Conservation (phyloP, 202 grass and related monocot species). For the Panicum hallii region DNA sequence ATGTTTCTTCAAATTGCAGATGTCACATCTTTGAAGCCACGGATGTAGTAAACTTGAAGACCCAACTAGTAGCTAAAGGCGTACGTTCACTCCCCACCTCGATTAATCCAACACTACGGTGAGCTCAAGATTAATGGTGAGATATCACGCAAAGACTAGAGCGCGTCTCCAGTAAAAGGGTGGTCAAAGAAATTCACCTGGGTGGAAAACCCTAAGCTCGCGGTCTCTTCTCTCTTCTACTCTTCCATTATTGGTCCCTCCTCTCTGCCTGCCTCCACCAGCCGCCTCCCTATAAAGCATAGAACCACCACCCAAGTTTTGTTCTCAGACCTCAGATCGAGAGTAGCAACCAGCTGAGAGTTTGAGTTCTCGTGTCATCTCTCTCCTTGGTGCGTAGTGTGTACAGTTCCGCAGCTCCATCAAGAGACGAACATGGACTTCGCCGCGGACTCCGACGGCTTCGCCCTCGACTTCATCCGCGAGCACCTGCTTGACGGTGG, state of each 20-base stretch:
- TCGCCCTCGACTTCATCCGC: slow-evolving; percentile 41
- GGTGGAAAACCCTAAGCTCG: neutral
- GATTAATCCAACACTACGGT: neutral
- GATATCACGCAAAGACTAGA: neutral
- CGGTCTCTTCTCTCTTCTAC: slow-evolving; percentile 14
- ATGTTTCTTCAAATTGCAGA: neutral
- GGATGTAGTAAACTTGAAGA: neutral
- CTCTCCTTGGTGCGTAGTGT: neutral
- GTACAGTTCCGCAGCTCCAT: neutral
- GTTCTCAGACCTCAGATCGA: neutral
- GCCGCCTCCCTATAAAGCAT: slow-evolving; percentile 30
- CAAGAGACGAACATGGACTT: slow-evolving; percentile 36
- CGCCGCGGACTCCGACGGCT: slow-evolving; percentile 34
- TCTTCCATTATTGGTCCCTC: neutral
- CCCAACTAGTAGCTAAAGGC: too few species aligned
- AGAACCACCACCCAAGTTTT: neutral
- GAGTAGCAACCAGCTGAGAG: too few species aligned
- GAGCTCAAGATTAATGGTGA: neutral
- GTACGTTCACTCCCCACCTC: neutral
- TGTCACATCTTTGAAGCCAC: neutral
- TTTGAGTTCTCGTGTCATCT: neutral
- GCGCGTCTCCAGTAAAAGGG: neutral
- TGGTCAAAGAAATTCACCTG: slow-evolving; percentile 30
- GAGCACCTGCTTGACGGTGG: slow-evolving; percentile 42
- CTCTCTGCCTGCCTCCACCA: neutral